Evolutionary conservation across 2,329 filamentous ascomycete genomes (phyloP).

Genomic region (Beauveria caledonica): DNA sequence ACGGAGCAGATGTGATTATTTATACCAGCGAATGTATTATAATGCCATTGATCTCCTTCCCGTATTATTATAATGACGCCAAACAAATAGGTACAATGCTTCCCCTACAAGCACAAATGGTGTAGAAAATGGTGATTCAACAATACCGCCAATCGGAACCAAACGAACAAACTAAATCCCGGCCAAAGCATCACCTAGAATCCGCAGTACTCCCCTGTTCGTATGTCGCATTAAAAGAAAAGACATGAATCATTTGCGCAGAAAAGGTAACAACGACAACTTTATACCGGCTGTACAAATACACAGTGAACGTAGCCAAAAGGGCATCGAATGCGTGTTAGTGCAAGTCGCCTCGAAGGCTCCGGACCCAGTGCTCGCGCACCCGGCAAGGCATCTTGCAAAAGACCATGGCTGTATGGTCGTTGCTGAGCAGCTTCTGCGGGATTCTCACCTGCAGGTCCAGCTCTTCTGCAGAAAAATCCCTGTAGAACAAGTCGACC

Average conservation of each 20-base stretch:
- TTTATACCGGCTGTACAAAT: slow-evolving; percentile 11
- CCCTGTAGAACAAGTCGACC: slow-evolving; percentile 50
- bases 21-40: slow-evolving; percentile 1
- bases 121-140: background rate
- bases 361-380: slow-evolving; percentile 48
- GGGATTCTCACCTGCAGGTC: slow-evolving; percentile 53
- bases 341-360: slow-evolving; percentile 38
- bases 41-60: background rate
- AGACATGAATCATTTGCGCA: background rate
- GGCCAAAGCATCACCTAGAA: slow-evolving; percentile 1
- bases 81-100: background rate
- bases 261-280: background rate
- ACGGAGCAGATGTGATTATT: background rate
- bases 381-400: slow-evolving; percentile 50
- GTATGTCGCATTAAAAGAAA: slow-evolving; percentile 5
- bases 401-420: slow-evolving; percentile 53
- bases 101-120: background rate
- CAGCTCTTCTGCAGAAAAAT: slow-evolving; percentile 48
- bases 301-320: background rate
- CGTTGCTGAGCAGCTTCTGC: slow-evolving; percentile 49
- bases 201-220: slow-evolving; percentile 5
- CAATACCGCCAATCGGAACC: background rate
- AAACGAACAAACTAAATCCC: background rate
- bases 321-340: background rate
- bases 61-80: slow-evolving; percentile 1